These are phyloP conservation scores for Russula foetens DNA, from an alignment of 768 basidiomycete species.

Conservation along the genomic window DNA sequence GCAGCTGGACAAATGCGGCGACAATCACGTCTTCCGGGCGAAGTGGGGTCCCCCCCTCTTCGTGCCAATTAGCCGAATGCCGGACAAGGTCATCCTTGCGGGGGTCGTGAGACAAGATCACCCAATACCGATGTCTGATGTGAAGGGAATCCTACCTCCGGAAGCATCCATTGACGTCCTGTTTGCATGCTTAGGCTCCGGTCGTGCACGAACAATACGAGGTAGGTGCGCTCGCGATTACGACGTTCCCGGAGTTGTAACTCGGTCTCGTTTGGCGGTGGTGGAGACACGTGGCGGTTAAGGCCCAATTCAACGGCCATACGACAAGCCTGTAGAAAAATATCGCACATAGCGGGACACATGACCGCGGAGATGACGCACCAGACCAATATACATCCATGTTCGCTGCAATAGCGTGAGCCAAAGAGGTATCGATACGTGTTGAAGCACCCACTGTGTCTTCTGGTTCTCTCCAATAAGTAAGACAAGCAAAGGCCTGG, in stretches of 20 bases:
- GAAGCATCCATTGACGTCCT: conserved; percentile 82
- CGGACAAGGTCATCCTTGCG: conserved; percentile 61
- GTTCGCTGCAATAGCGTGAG: conserved; percentile 44
- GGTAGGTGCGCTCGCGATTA: conserved; percentile 79
- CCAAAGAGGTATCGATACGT: neutral
- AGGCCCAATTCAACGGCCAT: conserved; percentile 82
- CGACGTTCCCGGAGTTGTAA: conserved; percentile 66
- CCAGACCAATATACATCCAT: conserved; percentile 85
- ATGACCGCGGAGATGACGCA: conserved; percentile 29
- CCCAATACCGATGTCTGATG: neutral
- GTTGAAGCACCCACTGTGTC: conserved; percentile 51
- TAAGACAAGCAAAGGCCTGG: conserved; percentile 82
- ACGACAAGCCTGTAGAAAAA: conserved; percentile 54
- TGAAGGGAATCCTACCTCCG: conserved; percentile 38
- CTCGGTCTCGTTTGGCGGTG: conserved; percentile 52
- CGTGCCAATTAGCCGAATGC: conserved; percentile 64
- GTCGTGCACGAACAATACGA: conserved; percentile 82
- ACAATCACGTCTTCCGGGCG: conserved; percentile 80
- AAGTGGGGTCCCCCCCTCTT: conserved; percentile 39
- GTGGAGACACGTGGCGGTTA: conserved; percentile 55
- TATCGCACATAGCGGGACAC: neutral
- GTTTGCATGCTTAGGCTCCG: conserved; percentile 82
- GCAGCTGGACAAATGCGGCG: conserved; percentile 66
- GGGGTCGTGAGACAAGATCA: conserved; percentile 10
- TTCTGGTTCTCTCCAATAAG: conserved; percentile 85